These are phyloP conservation scores for Linum tenue DNA, from an alignment of 345 rosid species.

Conservation along the genomic window DNA sequence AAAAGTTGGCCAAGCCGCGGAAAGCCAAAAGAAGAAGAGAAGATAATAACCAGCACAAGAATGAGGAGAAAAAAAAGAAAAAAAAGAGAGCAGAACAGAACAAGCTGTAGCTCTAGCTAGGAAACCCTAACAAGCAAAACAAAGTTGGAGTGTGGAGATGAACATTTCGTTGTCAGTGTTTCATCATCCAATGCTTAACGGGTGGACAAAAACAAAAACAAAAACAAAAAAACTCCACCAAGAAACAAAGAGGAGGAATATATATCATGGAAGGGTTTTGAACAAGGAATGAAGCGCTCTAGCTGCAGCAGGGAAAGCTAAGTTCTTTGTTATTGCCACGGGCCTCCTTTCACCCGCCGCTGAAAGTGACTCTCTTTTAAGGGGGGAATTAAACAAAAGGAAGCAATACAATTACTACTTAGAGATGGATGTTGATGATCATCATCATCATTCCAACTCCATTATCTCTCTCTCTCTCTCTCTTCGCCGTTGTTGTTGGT, in stretches of 20 bases:
- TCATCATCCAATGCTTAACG: neutral
- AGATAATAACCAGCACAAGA: too few species aligned
- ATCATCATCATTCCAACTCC: slow-evolving; percentile 2
- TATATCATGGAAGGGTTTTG: too few species aligned
- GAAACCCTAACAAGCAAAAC: slow-evolving; percentile 29
- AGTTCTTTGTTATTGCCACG: too few species aligned
- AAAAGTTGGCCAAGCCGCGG: slow-evolving; percentile 17
- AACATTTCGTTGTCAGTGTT: neutral
- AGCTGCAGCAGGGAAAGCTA: too few species aligned
- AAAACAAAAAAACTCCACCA: neutral
- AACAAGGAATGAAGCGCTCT: too few species aligned
- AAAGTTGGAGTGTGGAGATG: neutral
- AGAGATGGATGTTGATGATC: too few species aligned
- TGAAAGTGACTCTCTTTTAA: neutral
- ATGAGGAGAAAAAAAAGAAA: neutral
- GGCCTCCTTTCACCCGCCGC: neutral
- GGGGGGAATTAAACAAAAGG: neutral
- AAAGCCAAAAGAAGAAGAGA: neutral
- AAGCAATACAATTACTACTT: neutral
- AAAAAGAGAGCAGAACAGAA: neutral
- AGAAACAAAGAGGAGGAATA: neutral
- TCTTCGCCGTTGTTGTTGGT: slow-evolving; percentile 40
- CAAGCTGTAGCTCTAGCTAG: neutral
- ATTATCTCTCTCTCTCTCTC: slow-evolving; percentile 29
- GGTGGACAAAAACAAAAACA: too few species aligned